Evolutionary conservation across 345 rosid genomes (phyloP).

Genomic region (Excoecaria agallocha): DNA sequence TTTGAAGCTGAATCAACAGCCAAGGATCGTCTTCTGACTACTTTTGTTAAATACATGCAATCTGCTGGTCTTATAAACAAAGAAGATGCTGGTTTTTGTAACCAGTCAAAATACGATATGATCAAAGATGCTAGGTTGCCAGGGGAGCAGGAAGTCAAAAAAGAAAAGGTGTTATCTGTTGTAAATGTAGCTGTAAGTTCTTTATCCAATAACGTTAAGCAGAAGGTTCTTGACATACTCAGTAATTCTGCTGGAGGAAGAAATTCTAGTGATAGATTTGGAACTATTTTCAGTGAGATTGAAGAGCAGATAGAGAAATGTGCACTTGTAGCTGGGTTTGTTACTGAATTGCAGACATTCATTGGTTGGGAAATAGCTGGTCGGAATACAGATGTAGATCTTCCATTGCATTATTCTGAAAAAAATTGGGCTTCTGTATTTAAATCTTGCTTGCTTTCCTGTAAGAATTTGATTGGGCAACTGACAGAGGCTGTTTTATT

Average conservation of each 20-base stretch:
- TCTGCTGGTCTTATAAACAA: constrained; percentile 52
- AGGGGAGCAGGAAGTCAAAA: constrained; percentile 51
- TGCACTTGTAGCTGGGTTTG: constrained; percentile 50
- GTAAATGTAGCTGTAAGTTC: constrained; percentile 53
- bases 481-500: constrained; percentile 68
- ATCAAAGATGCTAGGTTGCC: constrained; percentile 34
- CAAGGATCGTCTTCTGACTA: constrained; percentile 65
- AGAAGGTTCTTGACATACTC: constrained; percentile 44
- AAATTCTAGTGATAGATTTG: constrained; percentile 34
- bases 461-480: constrained; percentile 55
- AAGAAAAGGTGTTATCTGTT: constrained; percentile 52
- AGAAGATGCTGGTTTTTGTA: constrained; percentile 40
- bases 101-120: constrained; percentile 30
- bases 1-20: constrained; percentile 65
- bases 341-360: constrained; percentile 50
- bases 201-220: constrained; percentile 55
- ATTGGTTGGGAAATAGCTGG: constrained; percentile 39
- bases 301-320: constrained; percentile 87
- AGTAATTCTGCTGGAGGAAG: constrained; percentile 37
- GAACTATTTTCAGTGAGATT: constrained; percentile 47
- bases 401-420: constrained; percentile 35
- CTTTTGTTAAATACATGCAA: constrained; percentile 66
- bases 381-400: constrained; percentile 27
- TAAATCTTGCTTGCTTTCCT: constrained; percentile 50
- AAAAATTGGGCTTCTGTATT: constrained; percentile 61